Evolutionary conservation across 305 asterid genomes (phyloP), one percentile per base, ranked within the genome.

Genomic region (Fraxinus sp.): DNA sequence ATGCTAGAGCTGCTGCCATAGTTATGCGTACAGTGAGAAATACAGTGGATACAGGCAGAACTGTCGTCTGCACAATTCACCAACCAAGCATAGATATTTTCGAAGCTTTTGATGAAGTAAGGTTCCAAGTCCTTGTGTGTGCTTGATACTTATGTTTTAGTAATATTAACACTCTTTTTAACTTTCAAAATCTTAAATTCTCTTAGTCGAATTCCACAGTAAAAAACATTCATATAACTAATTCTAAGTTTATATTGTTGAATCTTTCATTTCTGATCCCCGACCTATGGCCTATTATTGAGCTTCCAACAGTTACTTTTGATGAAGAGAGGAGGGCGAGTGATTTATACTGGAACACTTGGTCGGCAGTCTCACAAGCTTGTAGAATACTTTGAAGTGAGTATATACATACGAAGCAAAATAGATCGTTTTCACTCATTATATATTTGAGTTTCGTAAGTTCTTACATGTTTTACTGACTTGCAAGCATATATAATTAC

Each of bases 51-150:
- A 86, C 91, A 0, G 90, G 89, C 76, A 82, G 92, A 81, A 89
- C 90, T 3, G 86, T 87, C 10, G 89, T 89, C 32, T 89, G 90
- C 83, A 87, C 90, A 13, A 89, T 89, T 82, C 90, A 89, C 79
- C 92, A 89, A 77, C 92, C 92, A 7, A 89, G 92, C 86, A 86
- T 89, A 41, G 90, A 89, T 68, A 89, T 90, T 57, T 90, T 90
- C 24, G 91, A 90, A 85, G 80, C 90, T 68, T 90, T 88, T 59
- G 92, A 88, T 74, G 88, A 90, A 78, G 91, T 88, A 84, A 68
- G 33, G 22, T 33, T 52, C 24, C 37, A 66, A 41, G 24, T 78
- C 55, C 26, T 16, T 49, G n/a, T 52, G 9, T n/a, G 64, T n/a
- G 64, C 64, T 52, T 3, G 35, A 30, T 26, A 24, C 71, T 57